Evolutionary conservation across 495 filamentous ascomycete genomes (phyloP).

Genomic region (Cetradonia linearis): DNA sequence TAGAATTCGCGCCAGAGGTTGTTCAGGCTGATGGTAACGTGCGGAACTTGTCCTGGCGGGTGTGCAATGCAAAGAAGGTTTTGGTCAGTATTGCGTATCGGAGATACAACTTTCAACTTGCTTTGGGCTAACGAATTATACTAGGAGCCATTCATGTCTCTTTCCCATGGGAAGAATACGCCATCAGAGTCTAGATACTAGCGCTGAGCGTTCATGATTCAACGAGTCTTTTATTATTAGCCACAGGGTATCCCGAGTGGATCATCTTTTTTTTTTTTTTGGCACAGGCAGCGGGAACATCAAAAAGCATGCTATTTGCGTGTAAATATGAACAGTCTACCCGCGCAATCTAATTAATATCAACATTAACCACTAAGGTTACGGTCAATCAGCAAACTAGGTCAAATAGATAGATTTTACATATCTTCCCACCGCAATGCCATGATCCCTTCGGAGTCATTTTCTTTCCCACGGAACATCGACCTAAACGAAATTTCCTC

Average conservation of each 20-base stretch:
- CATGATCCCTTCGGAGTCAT: no score
- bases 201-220: not conserved
- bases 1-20: constrained; percentile 88
- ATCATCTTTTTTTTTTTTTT: not conserved
- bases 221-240: not conserved
- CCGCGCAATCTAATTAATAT: no score
- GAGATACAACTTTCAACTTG: not conserved
- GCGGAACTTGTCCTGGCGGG: constrained; percentile 82
- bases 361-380: no score
- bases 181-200: constrained; percentile 37
- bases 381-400: no score
- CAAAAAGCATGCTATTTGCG: not conserved
- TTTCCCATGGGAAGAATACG: constrained; percentile 44
- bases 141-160: constrained; percentile 52
- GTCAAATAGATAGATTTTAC: no score
- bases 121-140: not conserved
- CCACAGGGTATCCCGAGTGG: not conserved
- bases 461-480: no score
- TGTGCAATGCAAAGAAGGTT: constrained; percentile 91
- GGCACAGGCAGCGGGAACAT: not conserved
- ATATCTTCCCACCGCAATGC: no score
- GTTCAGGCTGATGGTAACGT: constrained; percentile 90
- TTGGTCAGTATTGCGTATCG: constrained; percentile 54
- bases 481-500: no score
- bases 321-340: no score